A percentile compares a stretch with the other conserved stretches of the same genome.
Conservation (phyloP, 306 rosid genomes). For the Begonia fuchsioides region DNA sequence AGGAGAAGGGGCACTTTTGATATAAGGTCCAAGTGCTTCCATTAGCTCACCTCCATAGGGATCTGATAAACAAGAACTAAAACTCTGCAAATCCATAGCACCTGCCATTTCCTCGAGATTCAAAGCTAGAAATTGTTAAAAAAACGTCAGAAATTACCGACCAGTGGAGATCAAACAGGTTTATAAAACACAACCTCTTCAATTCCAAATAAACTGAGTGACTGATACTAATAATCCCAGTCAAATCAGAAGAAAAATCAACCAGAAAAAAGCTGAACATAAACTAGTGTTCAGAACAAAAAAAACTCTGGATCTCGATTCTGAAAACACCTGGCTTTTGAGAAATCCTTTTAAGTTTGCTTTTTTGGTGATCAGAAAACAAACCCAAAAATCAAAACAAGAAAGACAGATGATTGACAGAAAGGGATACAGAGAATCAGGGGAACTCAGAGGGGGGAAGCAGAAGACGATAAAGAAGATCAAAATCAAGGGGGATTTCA, state of each 20-base stretch:
- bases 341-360: conserved; percentile 62
- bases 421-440: conserved; percentile 99
- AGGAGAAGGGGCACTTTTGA: conserved; percentile 41
- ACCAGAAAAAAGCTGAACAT: conserved; percentile 1
- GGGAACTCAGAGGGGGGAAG: conserved; percentile 39
- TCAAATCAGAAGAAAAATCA: conserved; percentile 7
- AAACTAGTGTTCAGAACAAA: neutral
- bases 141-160: neutral
- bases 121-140: neutral
- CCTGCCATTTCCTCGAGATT: conserved; percentile 43
- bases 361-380: conserved; percentile 33
- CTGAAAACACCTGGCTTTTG: conserved; percentile 97
- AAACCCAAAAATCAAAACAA: conserved; percentile 67
- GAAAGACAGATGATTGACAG: conserved; percentile 99
- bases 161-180: conserved; percentile 35
- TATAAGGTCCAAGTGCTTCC: conserved; percentile 98
- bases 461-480: neutral
- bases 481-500: neutral
- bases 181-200: conserved; percentile 74
- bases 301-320: conserved; percentile 78
- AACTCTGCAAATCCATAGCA: conserved; percentile 53
- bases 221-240: conserved; percentile 55
- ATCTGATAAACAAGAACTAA: conserved; percentile 34
- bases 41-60: conserved; percentile 71
- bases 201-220: conserved; percentile 27